Evolutionary conservation across 2,329 filamentous ascomycete genomes (phyloP).

Genomic region (Exophiala sideris): DNA sequence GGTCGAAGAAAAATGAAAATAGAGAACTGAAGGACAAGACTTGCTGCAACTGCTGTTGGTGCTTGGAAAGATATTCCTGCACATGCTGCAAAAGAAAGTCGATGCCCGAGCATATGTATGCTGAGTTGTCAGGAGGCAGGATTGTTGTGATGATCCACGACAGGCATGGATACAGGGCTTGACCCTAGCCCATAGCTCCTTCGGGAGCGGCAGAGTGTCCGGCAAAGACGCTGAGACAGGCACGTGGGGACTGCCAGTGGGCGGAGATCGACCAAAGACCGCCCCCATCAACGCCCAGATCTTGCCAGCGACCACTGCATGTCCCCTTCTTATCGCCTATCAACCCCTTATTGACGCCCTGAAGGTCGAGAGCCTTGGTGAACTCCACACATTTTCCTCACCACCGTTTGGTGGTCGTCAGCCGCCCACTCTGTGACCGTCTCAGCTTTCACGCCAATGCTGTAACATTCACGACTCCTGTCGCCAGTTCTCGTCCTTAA

Average conservation of each 20-base stretch:
- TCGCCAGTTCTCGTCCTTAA: constrained; percentile 25
- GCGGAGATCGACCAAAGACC: constrained; percentile 7
- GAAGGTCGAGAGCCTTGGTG: background rate
- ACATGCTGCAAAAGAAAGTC: background rate
- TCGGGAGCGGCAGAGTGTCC: constrained; percentile 1
- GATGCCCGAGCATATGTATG: background rate
- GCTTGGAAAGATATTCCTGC: too few relatives aligned
- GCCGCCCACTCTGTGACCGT: constrained; percentile 22
- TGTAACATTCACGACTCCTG: constrained; percentile 18
- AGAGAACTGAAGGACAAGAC: too few relatives aligned
- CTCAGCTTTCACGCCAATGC: constrained; percentile 21
- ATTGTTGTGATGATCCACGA: background rate
- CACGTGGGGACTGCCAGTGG: constrained; percentile 18
- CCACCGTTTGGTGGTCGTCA: constrained; percentile 18
- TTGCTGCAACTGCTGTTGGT: too few relatives aligned
- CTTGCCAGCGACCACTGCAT: background rate
- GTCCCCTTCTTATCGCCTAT: constrained; percentile 1
- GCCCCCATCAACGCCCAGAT: constrained; percentile 3
- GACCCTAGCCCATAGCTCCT: background rate
- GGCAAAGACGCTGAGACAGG: constrained; percentile 15
- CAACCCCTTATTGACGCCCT: constrained; percentile 8
- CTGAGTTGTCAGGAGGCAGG: background rate
- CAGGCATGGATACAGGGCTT: background rate
- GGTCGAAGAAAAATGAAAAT: too few relatives aligned
- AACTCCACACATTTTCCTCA: constrained; percentile 16